phyloP scores from a whole-genome alignment of 768 basidiomycete genomes.

The Coprinopsis sp. region DNA sequence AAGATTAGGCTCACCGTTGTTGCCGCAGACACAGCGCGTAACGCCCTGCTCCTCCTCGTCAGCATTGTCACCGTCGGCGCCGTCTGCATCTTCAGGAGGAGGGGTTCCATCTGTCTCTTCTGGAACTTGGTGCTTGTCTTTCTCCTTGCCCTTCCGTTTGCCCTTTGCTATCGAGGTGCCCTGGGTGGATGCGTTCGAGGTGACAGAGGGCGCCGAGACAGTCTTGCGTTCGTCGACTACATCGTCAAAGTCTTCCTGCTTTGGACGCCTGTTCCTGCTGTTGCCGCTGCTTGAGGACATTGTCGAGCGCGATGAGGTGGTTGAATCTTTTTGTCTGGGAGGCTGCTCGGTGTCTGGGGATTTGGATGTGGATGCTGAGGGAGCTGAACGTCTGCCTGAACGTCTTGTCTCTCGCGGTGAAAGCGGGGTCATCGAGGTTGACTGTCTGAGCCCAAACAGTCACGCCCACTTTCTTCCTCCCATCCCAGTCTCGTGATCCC shows the following conservation, averaged over 20 bases:
- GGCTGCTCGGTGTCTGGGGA: conserved; percentile 67
- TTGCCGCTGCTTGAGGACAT: conserved; percentile 35
- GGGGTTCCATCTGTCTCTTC: conserved; percentile 23
- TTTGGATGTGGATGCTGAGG: conserved; percentile 65
- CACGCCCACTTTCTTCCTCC: background rate
- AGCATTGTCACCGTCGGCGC: conserved; percentile 40
- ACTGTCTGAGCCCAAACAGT: conserved; percentile 66
- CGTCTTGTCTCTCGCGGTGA: conserved; percentile 76
- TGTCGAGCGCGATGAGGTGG: conserved; percentile 36
- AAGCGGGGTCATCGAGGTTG: conserved; percentile 71
- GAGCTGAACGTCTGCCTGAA: conserved; percentile 69
- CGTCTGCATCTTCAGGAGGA: conserved; percentile 29
- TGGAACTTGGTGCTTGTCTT: conserved; percentile 29
- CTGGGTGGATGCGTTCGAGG: conserved; percentile 29
- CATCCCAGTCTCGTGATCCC: background rate
- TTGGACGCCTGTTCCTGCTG: conserved; percentile 54
- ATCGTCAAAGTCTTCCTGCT: conserved; percentile 73
- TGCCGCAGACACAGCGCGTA: conserved; percentile 86
- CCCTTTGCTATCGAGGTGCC: conserved; percentile 24
- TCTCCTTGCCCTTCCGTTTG: conserved; percentile 57
- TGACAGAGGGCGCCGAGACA: conserved; percentile 26
- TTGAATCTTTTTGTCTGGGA: conserved; percentile 50
- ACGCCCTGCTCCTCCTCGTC: conserved; percentile 62
- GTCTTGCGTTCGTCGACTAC: conserved; percentile 52
- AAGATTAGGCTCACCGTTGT: conserved; percentile 50